Conservation (phyloP, 2,329 filamentous ascomycete species). For the Fusarium cyanostomum region DNA sequence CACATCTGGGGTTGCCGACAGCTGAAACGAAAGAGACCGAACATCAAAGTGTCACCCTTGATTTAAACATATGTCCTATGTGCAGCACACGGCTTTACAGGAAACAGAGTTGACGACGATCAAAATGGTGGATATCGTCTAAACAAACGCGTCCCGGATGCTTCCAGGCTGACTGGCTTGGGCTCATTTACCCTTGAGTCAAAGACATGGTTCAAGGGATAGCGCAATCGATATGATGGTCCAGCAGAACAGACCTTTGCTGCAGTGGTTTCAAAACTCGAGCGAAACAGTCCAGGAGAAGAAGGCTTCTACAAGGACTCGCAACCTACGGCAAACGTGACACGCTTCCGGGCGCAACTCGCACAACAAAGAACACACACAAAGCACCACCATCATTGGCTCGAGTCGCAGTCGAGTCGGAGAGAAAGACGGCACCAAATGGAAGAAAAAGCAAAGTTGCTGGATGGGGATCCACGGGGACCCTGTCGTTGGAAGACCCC, state of each 20-base stretch:
- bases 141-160: too few species aligned
- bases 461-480: constrained; percentile 11
- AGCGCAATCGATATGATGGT: background rate
- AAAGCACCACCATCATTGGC: constrained; percentile 19
- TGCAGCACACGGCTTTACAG: constrained; percentile 22
- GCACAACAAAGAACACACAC: constrained; percentile 26
- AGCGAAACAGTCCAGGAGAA: background rate
- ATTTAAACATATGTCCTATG: constrained; percentile 4
- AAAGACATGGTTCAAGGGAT: too few species aligned
- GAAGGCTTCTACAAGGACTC: too few species aligned
- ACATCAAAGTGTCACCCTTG: constrained; percentile 23
- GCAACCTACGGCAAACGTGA: constrained; percentile 33
- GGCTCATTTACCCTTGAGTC: constrained; percentile 9
- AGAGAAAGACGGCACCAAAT: background rate
- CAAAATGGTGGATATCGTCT: background rate
- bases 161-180: background rate
- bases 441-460: background rate
- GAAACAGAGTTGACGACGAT: constrained; percentile 13
- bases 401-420: constrained; percentile 19
- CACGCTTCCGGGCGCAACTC: constrained; percentile 16
- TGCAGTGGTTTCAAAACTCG: too few species aligned
- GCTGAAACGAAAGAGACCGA: constrained; percentile 33
- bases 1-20: constrained; percentile 30
- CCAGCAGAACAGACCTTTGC: too few species aligned
- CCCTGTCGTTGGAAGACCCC: constrained; percentile 30